Base-by-base conservation (phyloP, 164 flowering plant genomes). In the Amborella trichopoda region DNA sequence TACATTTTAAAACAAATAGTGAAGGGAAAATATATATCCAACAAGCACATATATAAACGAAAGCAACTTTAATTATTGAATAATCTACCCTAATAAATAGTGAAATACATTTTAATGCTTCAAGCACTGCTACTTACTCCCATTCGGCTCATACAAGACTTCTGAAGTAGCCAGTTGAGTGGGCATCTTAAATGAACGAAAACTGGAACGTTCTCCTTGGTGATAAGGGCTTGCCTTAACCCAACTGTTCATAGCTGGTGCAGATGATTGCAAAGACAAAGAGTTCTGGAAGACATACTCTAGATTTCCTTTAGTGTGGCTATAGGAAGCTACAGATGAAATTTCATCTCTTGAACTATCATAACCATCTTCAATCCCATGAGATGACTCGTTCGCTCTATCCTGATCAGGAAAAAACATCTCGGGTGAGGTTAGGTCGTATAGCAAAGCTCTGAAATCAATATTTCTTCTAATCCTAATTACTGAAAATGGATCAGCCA, bases 311-410 rank as follows among this genome's bases (percentile, higher is more conserved):
- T 61, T 90, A 36, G 52, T 40, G n/a, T 63, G 74, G 60, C 83
- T 86, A 56, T 66, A 84, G 28, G 98, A 91, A 50, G 95, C 84
- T 50, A 91, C 81, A 65, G 99, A 91, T 58, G 74, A 76, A 24
- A 73, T 59, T 49, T 91, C 95, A 68, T 91, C 99, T 60, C 77
- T 72, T 28, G 86, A 78, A 66, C 99, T 91, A 4, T 82, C 99
- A 70, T 80, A 87, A 37, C 82, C 99, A 49, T 87, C 96, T 56
- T 87, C 99, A 56, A 62, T 66, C 26, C 70, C 93, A 62, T 83
- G 93, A 63, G 63, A 65, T 55, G 58, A 41, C 58, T 87, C 99
- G 69, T 68, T 78, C 20, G 78, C 85, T 74, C 82, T 78, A 46
- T 59, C 76, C 98, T 91, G 68, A 42, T 10, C 14, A 37, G n/a